A percentile compares a stretch with the other conserved stretches of the same genome.
Conservation (phyloP, 148 eudicot species). For the Arctostaphylos glauca region DNA sequence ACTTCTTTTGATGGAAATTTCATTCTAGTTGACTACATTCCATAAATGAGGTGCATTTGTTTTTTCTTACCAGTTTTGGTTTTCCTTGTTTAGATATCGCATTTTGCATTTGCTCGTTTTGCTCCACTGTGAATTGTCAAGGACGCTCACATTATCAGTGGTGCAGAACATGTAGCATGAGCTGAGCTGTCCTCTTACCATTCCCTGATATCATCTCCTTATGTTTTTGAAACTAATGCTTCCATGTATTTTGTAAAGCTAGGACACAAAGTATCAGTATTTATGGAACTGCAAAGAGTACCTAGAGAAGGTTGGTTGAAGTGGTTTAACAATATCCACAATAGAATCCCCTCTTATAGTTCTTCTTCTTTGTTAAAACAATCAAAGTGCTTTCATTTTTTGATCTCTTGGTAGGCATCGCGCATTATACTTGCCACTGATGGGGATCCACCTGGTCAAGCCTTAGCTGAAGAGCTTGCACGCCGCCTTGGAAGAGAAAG, state of each 20-base stretch:
- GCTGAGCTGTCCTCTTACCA: background rate
- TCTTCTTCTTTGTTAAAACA: background rate
- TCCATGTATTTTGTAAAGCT: constrained; percentile 41
- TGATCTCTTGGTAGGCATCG: constrained; percentile 55
- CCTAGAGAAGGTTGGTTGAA: constrained; percentile 58
- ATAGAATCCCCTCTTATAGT: background rate
- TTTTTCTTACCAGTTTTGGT: background rate
- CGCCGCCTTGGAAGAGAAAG: constrained; percentile 95
- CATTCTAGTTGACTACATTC: background rate
- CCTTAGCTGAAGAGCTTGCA: constrained; percentile 96
- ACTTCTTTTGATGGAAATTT: background rate
- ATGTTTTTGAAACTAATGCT: constrained; percentile 25
- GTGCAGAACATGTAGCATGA: background rate
- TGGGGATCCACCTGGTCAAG: constrained; percentile 89
- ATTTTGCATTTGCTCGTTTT: background rate
- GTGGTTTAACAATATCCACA: background rate
- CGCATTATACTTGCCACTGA: constrained; percentile 96
- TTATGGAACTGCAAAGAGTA: constrained; percentile 88
- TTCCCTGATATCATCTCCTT: background rate
- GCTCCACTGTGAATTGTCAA: background rate
- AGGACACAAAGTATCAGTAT: constrained; percentile 86
- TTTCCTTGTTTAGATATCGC: background rate
- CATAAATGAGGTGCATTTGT: background rate
- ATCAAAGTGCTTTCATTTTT: background rate
- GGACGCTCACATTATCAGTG: background rate